A percentile compares a stretch with the other conserved stretches of the same genome.
Evolutionary conservation across 805 yeast genomes (phyloP).

Genomic region (Nakazawaea pomicola): DNA sequence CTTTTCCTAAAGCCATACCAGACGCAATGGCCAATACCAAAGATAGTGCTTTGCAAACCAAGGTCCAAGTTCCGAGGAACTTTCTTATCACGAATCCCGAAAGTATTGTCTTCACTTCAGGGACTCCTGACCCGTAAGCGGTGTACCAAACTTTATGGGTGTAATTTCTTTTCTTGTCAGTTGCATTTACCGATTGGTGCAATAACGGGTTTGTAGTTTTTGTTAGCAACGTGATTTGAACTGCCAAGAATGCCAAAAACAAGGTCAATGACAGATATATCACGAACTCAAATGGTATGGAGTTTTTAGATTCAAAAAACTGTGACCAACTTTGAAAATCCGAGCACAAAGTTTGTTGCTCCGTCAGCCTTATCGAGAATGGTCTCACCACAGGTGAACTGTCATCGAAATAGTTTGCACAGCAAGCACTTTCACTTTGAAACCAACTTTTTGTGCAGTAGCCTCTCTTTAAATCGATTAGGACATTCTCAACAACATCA

Average conservation of each 20-base stretch:
- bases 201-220: conserved; percentile 30
- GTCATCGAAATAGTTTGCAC: conserved; percentile 19
- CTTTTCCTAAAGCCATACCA: conserved; percentile 54
- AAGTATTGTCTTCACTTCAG: conserved; percentile 55
- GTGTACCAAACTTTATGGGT: conserved; percentile 31
- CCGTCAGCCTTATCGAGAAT: neutral
- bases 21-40: conserved; percentile 50
- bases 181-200: neutral
- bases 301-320: conserved; percentile 15
- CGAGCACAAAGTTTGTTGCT: conserved; percentile 22
- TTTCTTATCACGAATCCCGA: conserved; percentile 54
- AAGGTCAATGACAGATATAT: conserved; percentile 34
- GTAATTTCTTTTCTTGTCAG: conserved; percentile 1
- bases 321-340: conserved; percentile 44
- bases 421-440: conserved; percentile 37
- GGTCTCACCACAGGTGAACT: conserved; percentile 11
- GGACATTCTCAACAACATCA: conserved; percentile 39
- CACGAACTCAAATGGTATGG: conserved; percentile 25
- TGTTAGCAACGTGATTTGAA: conserved; percentile 40
- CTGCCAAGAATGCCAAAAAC: conserved; percentile 38
- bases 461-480: conserved; percentile 49
- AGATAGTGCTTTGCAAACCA: conserved; percentile 42
- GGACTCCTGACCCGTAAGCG: conserved; percentile 57
- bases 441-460: conserved; percentile 44
- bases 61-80: conserved; percentile 47